These are phyloP conservation scores for Lactifluus echinatus DNA, from an alignment of 768 basidiomycete species.

Conservation along the genomic window DNA sequence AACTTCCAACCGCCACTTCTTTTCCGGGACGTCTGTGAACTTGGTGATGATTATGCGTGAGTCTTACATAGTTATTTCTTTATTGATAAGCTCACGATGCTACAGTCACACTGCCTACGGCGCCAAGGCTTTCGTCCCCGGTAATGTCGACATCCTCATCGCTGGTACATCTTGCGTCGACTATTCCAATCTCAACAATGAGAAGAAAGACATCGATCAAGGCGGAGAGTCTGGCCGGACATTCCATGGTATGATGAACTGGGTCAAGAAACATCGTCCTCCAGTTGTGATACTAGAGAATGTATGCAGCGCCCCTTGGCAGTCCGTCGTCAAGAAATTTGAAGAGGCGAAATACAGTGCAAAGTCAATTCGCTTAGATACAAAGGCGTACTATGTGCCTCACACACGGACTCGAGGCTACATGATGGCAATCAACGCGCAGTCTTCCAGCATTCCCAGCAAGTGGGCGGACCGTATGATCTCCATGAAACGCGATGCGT, in stretches of 20 bases:
- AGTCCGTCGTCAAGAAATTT: conserved; percentile 65
- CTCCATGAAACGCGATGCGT: conserved; percentile 73
- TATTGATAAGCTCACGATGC: neutral
- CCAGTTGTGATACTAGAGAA: conserved; percentile 93
- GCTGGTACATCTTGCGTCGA: conserved; percentile 97
- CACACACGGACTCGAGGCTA: conserved; percentile 91
- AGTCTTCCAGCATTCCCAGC: conserved; percentile 48
- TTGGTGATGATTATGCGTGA: conserved; percentile 71
- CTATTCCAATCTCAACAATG: conserved; percentile 91
- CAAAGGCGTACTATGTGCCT: conserved; percentile 87
- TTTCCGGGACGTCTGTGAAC: conserved; percentile 90
- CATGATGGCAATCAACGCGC: conserved; percentile 68
- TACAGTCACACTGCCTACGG: conserved; percentile 87
- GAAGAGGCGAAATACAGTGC: conserved; percentile 71
- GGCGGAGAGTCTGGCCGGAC: conserved; percentile 92
- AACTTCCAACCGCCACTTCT: conserved; percentile 90
- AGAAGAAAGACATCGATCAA: conserved; percentile 82
- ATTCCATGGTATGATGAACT: conserved; percentile 90
- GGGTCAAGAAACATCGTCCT: conserved; percentile 81
- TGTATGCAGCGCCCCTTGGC: conserved; percentile 88
- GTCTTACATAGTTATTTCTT: conserved; percentile 23
- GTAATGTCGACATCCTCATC: conserved; percentile 82
- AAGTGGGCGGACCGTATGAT: conserved; percentile 59
- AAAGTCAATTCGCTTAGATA: conserved; percentile 59
- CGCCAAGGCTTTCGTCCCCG: conserved; percentile 74